Evolutionary conservation across 192 early-diverging fungal genomes (phyloP).

Genomic region (Coemansia sp.): DNA sequence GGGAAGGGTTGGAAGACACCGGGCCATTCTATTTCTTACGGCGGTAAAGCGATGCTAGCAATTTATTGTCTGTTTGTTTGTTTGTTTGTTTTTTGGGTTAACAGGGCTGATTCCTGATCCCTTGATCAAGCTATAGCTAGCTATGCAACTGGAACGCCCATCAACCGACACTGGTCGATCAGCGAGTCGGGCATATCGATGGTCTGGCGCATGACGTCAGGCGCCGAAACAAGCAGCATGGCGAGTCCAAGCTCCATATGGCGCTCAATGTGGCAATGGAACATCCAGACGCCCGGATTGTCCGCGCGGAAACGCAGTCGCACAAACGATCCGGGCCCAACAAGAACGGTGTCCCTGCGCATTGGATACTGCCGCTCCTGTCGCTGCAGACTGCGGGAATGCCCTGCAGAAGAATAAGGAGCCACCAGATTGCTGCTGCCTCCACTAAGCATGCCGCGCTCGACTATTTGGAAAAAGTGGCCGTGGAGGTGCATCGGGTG

Average conservation of each 20-base stretch:
- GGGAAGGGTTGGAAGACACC: background rate
- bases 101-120: no score
- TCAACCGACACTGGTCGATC: conserved; percentile 61
- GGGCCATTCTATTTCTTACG: background rate
- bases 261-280: conserved; percentile 76
- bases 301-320: conserved; percentile 72
- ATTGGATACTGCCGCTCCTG: conserved; percentile 36
- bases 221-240: conserved; percentile 67
- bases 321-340: conserved; percentile 60
- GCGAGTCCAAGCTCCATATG: conserved; percentile 71
- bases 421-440: background rate
- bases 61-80: no score
- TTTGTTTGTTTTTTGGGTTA: no score
- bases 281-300: conserved; percentile 81
- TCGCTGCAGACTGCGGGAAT: background rate
- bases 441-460: conserved; percentile 58
- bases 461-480: conserved; percentile 78
- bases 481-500: conserved; percentile 87
- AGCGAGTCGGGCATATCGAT: conserved; percentile 55
- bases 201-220: conserved; percentile 58
- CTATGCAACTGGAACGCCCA: conserved; percentile 48
- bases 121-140: no score
- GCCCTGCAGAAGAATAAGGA: no score
- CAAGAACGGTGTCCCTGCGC: conserved; percentile 70
- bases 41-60: background rate